Conservation (phyloP, 176 grass and related monocot species). For the Puya raimondii region DNA sequence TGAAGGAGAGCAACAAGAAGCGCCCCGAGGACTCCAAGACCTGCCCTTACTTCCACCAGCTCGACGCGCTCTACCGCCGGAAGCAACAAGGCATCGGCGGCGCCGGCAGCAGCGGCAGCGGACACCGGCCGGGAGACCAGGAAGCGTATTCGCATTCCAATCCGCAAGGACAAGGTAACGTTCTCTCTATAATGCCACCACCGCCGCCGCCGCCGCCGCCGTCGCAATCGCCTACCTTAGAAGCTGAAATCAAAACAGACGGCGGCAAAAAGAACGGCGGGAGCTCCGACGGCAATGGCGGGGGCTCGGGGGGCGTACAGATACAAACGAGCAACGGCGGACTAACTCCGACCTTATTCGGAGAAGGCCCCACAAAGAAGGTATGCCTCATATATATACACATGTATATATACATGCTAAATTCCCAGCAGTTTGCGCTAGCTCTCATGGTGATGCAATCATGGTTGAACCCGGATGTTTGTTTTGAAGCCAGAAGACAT, state of each 20-base stretch:
- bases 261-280: conserved; percentile 4
- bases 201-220: conserved; percentile 15
- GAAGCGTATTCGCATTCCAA: conserved; percentile 16
- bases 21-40: conserved; percentile 84
- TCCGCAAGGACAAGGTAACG: conserved; percentile 12
- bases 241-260: conserved; percentile 29
- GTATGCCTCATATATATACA: conserved; percentile 27
- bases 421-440: no score
- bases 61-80: conserved; percentile 70
- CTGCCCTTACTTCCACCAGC: conserved; percentile 83
- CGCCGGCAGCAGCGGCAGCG: background rate
- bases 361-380: conserved; percentile 46
- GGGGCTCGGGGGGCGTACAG: conserved; percentile 25
- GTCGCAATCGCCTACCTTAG: conserved; percentile 24
- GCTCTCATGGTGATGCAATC: conserved; percentile 40
- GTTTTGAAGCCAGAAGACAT: conserved; percentile 93
- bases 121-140: background rate
- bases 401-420: no score
- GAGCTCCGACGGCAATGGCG: conserved; percentile 8
- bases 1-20: conserved; percentile 87
- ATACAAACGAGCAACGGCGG: conserved; percentile 47
- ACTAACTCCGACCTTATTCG: conserved; percentile 24
- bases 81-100: conserved; percentile 20
- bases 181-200: conserved; percentile 9
- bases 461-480: conserved; percentile 38